These are phyloP conservation scores for Saccharum spontaneum DNA, from an alignment of 176 grass and related monocot species.

Conservation along the genomic window DNA sequence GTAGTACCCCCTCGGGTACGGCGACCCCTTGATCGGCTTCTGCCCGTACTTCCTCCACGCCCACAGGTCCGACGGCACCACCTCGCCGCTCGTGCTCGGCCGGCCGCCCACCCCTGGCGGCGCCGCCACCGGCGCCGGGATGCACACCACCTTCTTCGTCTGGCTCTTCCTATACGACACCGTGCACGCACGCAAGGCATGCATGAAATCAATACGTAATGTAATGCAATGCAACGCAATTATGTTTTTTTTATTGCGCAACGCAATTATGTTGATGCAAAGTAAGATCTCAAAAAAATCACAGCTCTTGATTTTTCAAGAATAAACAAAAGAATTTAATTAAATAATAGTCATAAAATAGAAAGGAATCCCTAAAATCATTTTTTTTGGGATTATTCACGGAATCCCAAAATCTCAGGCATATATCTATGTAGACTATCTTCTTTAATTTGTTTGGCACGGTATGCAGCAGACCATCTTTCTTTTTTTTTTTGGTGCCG, in stretches of 20 bases:
- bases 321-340: too few relatives aligned
- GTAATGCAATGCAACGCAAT: neutral
- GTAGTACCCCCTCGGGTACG: constrained; percentile 95
- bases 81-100: constrained; percentile 62
- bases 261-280: neutral
- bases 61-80: constrained; percentile 96
- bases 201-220: neutral
- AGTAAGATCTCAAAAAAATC: neutral
- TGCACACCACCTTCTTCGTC: constrained; percentile 93
- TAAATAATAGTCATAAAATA: too few relatives aligned
- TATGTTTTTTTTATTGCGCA: too few relatives aligned
- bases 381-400: too few relatives aligned
- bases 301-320: too few relatives aligned
- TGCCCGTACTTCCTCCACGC: constrained; percentile 98
- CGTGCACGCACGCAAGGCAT: neutral
- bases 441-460: too few relatives aligned
- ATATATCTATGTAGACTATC: too few relatives aligned
- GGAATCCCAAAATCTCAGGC: too few relatives aligned
- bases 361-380: too few relatives aligned
- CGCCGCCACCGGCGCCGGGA: constrained; percentile 64
- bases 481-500: too few relatives aligned
- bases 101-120: constrained; percentile 36
- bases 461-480: too few relatives aligned
- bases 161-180: constrained; percentile 59
- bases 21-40: constrained; percentile 97